Conservation (phyloP, 1,139 yeast species). For the Kodamaea suecica region DNA sequence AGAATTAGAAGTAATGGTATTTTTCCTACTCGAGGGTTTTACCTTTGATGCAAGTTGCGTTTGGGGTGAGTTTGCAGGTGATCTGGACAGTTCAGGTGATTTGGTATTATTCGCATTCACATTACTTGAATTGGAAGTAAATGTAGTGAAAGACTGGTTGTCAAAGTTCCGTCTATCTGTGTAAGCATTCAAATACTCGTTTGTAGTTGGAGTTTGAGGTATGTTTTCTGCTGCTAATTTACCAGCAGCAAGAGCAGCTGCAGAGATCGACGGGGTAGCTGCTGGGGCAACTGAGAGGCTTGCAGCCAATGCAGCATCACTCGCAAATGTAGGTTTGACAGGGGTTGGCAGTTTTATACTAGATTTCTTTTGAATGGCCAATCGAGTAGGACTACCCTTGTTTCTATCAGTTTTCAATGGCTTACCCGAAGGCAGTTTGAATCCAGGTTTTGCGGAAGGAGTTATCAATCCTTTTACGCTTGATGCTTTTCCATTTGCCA, state of each 20-base stretch:
- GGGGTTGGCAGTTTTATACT: slow-evolving; percentile 1
- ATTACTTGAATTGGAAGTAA: background rate
- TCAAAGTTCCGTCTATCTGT: background rate
- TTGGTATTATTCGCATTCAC: background rate
- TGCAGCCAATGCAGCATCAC: slow-evolving; percentile 5
- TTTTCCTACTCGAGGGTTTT: background rate
- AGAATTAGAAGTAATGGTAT: background rate
- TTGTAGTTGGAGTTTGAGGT: background rate
- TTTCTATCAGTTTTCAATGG: background rate
- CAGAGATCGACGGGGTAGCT: slow-evolving; percentile 1
- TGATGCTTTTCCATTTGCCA: background rate
- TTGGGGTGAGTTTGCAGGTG: background rate
- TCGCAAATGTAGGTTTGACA: slow-evolving; percentile 1
- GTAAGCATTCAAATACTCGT: background rate
- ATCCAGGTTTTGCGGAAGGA: background rate
- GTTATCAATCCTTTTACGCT: background rate
- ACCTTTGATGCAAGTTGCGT: background rate
- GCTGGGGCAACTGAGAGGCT: background rate
- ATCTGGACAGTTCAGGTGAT: background rate
- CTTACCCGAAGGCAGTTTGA: background rate
- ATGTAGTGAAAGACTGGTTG: too few species aligned
- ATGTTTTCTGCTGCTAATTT: slow-evolving; percentile 5
- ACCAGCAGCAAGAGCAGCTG: slow-evolving; percentile 9
- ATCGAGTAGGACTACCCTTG: background rate
- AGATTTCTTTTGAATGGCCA: too few species aligned